These are phyloP conservation scores for Apophysomyces elegans DNA, from an alignment of 371 early-diverging fungal genomes.

Conservation along the genomic window DNA sequence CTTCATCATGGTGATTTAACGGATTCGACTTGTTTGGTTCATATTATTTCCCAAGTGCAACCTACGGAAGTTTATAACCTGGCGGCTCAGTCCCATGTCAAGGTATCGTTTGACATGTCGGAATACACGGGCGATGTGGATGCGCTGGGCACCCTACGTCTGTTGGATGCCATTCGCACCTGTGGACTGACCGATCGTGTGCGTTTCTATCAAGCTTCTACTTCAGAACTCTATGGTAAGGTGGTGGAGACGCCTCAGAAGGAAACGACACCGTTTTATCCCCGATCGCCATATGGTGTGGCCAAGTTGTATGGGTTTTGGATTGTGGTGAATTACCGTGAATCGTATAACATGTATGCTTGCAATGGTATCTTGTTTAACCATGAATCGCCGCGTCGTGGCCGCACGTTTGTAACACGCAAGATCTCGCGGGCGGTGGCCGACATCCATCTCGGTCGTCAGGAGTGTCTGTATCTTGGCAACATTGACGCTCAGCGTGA, in stretches of 20 bases:
- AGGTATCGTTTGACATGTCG: slow-evolving; percentile 87
- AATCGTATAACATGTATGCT: slow-evolving; percentile 79
- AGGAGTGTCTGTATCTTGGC: slow-evolving; percentile 77
- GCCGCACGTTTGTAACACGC: slow-evolving; percentile 82
- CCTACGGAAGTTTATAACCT: slow-evolving; percentile 82
- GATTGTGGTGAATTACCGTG: slow-evolving; percentile 82
- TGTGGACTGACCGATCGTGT: slow-evolving; percentile 71
- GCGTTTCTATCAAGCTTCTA: slow-evolving; percentile 84
- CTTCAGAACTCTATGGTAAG: slow-evolving; percentile 81
- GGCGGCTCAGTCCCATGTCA: slow-evolving; percentile 80
- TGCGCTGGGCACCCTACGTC: slow-evolving; percentile 80
- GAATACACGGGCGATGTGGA: slow-evolving; percentile 90
- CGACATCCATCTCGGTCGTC: slow-evolving; percentile 68
- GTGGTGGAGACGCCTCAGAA: slow-evolving; percentile 79
- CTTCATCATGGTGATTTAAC: slow-evolving; percentile 87
- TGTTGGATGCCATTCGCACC: slow-evolving; percentile 81
- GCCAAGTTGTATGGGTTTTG: slow-evolving; percentile 84
- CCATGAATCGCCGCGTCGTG: slow-evolving; percentile 84
- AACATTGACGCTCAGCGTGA: slow-evolving; percentile 85
- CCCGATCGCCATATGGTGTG: slow-evolving; percentile 83
- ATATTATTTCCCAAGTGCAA: slow-evolving; percentile 73
- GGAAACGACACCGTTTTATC: slow-evolving; percentile 86
- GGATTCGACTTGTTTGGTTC: slow-evolving; percentile 78
- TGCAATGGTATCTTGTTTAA: slow-evolving; percentile 87
- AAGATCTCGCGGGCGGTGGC: slow-evolving; percentile 84